Conservation (phyloP, 176 grass and related monocot species). For the Hsuehochloa calcarea region DNA sequence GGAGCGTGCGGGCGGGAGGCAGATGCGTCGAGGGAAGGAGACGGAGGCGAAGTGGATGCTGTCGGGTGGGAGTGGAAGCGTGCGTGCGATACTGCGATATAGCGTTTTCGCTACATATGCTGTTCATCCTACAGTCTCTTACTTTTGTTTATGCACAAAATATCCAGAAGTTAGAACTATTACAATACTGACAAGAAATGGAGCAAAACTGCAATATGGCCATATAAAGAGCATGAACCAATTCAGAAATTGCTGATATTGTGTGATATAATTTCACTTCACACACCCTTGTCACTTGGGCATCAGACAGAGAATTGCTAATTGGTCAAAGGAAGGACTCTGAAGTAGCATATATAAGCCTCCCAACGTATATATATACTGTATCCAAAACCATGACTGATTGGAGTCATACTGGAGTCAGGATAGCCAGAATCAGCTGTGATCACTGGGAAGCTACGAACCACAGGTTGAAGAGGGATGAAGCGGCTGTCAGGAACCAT, state of each 20-base stretch:
- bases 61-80: too few relatives aligned
- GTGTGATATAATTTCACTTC: background rate
- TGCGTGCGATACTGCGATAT: too few relatives aligned
- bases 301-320: background rate
- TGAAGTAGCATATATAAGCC: background rate
- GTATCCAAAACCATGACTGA: background rate
- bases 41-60: too few relatives aligned
- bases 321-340: background rate
- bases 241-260: background rate
- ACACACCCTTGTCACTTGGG: background rate
- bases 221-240: background rate
- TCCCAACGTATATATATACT: background rate
- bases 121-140: background rate
- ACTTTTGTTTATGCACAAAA: background rate
- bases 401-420: background rate
- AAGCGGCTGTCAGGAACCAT: slow-evolving; percentile 75
- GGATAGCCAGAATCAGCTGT: background rate
- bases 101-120: background rate
- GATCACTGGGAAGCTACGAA: slow-evolving; percentile 53
- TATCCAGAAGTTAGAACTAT: background rate
- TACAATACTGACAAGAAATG: background rate
- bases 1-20: too few relatives aligned
- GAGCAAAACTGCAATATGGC: background rate
- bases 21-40: too few relatives aligned
- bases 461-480: slow-evolving; percentile 84